These are phyloP conservation scores for Cronartium ribicola DNA, from an alignment of 1,284 basidiomycete genomes.

Conservation along the genomic window DNA sequence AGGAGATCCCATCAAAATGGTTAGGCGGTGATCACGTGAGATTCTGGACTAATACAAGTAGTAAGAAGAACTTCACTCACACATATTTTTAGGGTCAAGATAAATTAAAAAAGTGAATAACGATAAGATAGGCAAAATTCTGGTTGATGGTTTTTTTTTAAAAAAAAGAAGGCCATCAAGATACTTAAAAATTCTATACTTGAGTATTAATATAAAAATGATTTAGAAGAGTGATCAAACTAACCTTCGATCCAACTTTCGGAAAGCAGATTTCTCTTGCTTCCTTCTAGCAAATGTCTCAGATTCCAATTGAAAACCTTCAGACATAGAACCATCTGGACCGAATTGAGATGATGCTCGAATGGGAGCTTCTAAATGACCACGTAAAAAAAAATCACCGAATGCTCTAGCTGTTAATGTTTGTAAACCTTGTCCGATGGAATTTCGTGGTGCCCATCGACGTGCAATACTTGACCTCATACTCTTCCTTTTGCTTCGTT, in stretches of 20 bases:
- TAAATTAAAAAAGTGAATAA: background rate
- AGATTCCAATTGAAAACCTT: background rate
- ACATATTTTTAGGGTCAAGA: conserved; percentile 1
- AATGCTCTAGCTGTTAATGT: background rate
- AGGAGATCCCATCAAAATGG: background rate
- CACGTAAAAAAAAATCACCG: background rate
- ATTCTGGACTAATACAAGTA: background rate
- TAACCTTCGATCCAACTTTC: conserved; percentile 5
- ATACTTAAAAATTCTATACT: background rate
- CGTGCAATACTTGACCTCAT: no score
- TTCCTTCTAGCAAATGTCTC: background rate
- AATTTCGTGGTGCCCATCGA: background rate
- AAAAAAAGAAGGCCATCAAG: background rate
- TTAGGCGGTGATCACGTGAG: background rate
- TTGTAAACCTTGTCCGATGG: conserved; percentile 2
- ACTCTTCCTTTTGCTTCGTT: no score
- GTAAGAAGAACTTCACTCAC: background rate
- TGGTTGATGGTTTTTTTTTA: background rate
- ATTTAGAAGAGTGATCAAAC: background rate
- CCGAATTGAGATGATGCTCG: background rate
- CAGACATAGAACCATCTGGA: background rate
- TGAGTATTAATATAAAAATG: background rate
- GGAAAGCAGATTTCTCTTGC: background rate
- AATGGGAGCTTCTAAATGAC: background rate
- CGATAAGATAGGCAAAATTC: conserved; percentile 2